Base-by-base conservation (phyloP, 495 filamentous ascomycete genomes). In the Xylaria acuta region DNA sequence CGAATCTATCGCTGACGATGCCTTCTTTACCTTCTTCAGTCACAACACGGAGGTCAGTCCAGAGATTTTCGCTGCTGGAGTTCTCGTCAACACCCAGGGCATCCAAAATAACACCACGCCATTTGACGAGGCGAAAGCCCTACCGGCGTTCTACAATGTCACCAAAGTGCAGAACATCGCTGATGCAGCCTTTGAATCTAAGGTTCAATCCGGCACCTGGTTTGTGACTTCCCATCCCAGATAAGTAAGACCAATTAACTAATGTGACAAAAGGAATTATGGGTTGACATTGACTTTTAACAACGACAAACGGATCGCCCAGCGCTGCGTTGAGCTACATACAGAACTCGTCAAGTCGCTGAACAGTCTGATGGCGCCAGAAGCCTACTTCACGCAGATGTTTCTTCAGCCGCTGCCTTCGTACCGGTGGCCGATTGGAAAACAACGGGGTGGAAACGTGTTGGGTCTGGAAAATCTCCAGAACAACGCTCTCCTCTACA, bases 341-440 rank as follows among this genome's bases (percentile, higher is more conserved):
- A 22, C 59, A 4, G 67, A 76, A 8, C 71, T 72, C 20, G 66
- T 74, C 5, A 27, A 76, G 4, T 76, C 70, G 3, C 76, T 74
- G 12, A 56, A 60, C 5, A 27, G 2, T 8, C 30, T 56, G 1
- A 56, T 77, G 47, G 63, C 56, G 60, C 41, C 63, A 1, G 43
- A 59, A 11, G 70, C 70, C n/a, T 70, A 78, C 54, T 20, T 16
- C 27, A 41, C 67, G 4, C 40, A 68, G n/a, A 32, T 79, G 22
- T 68, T 75, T 51, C 76, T 79, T 59, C 82, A 84, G 54, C 78
- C 82, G 6, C 69, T 84, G 4, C 76, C 81, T 9, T 64, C 67
- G 6, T 78, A 72, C 47, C 75, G 79, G 27, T 71, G 65, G 45
- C 36, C 72, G n/a, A 67, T 73, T 25, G 71, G 76, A 14, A 47